Base-by-base conservation (phyloP, 2,329 filamentous ascomycete species). In the Talaromyces pinophilus region DNA sequence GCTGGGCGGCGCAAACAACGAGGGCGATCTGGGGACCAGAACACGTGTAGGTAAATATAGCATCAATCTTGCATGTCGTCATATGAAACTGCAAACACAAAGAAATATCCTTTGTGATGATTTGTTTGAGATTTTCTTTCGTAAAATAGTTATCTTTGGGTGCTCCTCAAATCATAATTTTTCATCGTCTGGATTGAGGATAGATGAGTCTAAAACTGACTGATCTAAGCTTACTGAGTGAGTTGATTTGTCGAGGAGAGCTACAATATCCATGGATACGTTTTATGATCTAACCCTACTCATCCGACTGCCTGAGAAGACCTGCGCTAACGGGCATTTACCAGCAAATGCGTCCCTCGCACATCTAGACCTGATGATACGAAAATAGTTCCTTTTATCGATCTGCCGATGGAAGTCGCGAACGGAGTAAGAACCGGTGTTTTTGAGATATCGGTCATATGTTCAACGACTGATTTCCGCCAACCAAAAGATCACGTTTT, bases 31-130 rank as follows among this genome's bases (percentile, higher is more conserved):
- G 46, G 60, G 60, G 40, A n/a, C 61, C 22, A 38, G 30, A 66
- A 63, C 64, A 63, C 54, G 60, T 63, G 60, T 63, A 22, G 60
- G 65, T 60, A 65, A 52, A 52, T 60, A 52, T 65, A 65, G 63
- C 48, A 65, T 52, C 44, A 40, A 38, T 40, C 28, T 19, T 44
- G 35, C 38, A 60, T 60, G 57, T 46, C 57, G 57, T 60, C 57
- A 60, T 38, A 57, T 4, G 8, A 57, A 55, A 33, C 28, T 6
- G 17, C 52, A 35, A 30, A 30, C 10, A 54, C 25, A 30, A 33
- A 55, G n/a, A 38, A 55, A 13, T 19, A n/a, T 35, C 13, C 10
- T 50, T 50, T 50, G 19, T 22, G n/a, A 19, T 48, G 19, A 22
- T 6, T 8, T 42, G 15, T 42, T 42, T 2, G 17, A 42, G 40